Evolutionary conservation across 805 yeast species (phyloP), one percentile per base, ranked within the genome.

Genomic region (Metschnikowia koreensis): DNA sequence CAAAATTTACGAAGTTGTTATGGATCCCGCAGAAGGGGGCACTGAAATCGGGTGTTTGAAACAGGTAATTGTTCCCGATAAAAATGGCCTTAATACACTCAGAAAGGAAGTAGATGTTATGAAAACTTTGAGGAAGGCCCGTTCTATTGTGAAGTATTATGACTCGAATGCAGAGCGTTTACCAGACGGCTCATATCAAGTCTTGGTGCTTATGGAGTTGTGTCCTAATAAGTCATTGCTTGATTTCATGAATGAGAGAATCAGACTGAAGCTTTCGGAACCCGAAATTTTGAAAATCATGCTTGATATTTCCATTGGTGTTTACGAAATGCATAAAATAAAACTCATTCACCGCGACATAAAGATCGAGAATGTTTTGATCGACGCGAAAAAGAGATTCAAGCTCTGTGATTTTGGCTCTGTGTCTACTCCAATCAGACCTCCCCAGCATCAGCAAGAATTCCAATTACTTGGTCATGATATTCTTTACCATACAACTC

Each of bases 371-470:
- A 94, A 93, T 68, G 97, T 93, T 16, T 75, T 93, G 52, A 88
- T 94, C 37, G 91, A 89, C 66, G 71, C 79, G 3, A 66, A 77
- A 2, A 82, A 84, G 53, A 77, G 79, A 58, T 94, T 87, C 72
- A 92, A 91, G 66, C 72, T 94, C 22, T 88, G 96, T 63, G 99
- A 94, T 71, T 94, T 94, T 70, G 99, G 99, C 3, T 89, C 97
- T 0, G 86, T 94, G 1, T 79, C 89, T 8, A 78, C 85, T 0
- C 82, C 64, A 66, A 60, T 88, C 7, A 72, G 87, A 16, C 87
- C 96, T 1, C 97, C 97, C 1, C 81, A 80, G 53, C 86, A 83
- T 60, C 83, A 80, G 41, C 83, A 81, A 52, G 93, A 87, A 65
- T 86, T 86, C 65, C 88, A 85, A 56, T 65, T 79, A n/a, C 73